Evolutionary conservation across 2,329 filamentous ascomycete species (phyloP), one percentile per base, ranked within the genome.

Genomic region (Arthrobotrys sphaeroides): DNA sequence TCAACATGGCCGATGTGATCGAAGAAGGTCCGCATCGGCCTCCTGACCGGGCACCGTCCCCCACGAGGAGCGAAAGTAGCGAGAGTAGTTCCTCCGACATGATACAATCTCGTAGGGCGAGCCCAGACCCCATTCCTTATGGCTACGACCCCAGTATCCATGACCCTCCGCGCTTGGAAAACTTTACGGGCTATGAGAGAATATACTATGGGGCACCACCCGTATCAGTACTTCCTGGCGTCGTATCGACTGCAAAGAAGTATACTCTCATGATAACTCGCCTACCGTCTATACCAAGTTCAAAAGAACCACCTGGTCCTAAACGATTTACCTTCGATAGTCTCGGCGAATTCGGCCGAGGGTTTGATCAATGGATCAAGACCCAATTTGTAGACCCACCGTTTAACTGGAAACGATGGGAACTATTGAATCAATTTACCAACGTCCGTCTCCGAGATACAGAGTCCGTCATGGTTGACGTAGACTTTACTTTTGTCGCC

Each of bases 201-300:
- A n/a, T 18, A 28, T 13, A 12, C 12, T 49, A 28, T 28, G 45
- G 28, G 16, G 9, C 7, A 2, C 13, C 45, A 18, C 13, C 3
- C 12, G 10, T 28, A 49, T 16, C 45, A 13, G 4, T 7, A 6
- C 45, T 24, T 2, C n/a, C 13, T 38, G n/a, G 28, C n/a, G 12
- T 1, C 16, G 24, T 1, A 20, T 7, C 28, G 2, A 55, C 3
- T 18, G 10, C 10, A 3, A 38, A 38, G 28, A 61, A 12, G 33
- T 61, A 61, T 20, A 26, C 31, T 22, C 57, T 61, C 0, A 28
- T 61, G 57, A 10, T 61, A 1, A n/a, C 57, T 18, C 33, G 57
- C 10, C 18, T 38, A 5, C 40, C 57, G 4, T 13, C 6, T 20
- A 61, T 16, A 7, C 40, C 38, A 9, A 31, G 2, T 6, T 51